phyloP scores from a whole-genome alignment of 495 filamentous ascomycete genomes.

The Hypoxylon crocopeplum region DNA sequence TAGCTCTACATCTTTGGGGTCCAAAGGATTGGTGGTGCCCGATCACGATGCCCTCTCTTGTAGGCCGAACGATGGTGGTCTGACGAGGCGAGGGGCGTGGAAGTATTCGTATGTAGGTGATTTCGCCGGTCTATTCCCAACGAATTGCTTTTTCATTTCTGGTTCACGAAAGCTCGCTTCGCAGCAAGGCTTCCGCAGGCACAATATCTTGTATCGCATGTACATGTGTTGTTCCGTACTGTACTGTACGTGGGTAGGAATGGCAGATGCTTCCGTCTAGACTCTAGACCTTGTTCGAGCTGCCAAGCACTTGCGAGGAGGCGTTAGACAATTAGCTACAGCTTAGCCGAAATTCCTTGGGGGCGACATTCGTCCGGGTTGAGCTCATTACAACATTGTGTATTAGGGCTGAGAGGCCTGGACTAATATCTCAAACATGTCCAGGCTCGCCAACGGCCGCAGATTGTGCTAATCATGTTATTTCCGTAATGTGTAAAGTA shows the following conservation, averaged over 20 bases:
- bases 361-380: conserved; percentile 4
- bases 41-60: conserved; percentile 10
- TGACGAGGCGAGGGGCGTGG: conserved; percentile 14
- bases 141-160: too few relatives aligned
- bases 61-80: conserved; percentile 26
- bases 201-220: too few relatives aligned
- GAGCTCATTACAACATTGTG: too few relatives aligned
- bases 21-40: conserved; percentile 29
- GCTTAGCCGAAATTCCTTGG: too few relatives aligned
- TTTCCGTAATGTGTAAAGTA: not conserved
- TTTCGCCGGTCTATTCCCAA: too few relatives aligned
- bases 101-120: conserved; percentile 7
- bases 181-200: too few relatives aligned
- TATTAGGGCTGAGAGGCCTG: too few relatives aligned
- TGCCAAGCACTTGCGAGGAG: conserved; percentile 16
- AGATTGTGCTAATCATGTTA: conserved; percentile 20
- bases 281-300: conserved; percentile 15
- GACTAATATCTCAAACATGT: not conserved
- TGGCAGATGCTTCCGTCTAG: conserved; percentile 12
- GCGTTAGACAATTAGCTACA: conserved; percentile 8
- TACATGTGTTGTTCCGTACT: not conserved
- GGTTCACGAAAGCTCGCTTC: too few relatives aligned
- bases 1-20: conserved; percentile 34
- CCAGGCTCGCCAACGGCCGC: conserved; percentile 3
- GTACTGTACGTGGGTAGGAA: conserved; percentile 9